A percentile compares a stretch with the other conserved stretches of the same genome.
phyloP scores from a whole-genome alignment of 805 yeast genomes.

The Pichia exigua region DNA sequence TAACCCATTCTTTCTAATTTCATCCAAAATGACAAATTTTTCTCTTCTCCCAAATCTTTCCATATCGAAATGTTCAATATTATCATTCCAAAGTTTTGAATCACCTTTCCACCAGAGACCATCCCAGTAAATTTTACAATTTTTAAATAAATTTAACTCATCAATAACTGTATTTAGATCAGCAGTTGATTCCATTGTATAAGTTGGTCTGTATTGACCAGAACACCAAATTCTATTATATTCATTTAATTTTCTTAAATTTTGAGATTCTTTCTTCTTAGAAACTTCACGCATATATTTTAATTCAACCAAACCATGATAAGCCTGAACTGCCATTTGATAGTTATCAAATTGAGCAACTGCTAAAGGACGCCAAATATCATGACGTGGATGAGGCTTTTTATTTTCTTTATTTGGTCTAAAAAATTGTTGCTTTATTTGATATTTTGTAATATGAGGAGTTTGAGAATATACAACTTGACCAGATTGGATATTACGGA shows the following conservation, averaged over 20 bases:
- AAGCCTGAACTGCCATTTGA: conserved; percentile 63
- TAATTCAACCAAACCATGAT: conserved; percentile 64
- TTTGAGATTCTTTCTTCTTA: conserved; percentile 51
- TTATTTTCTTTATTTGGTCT: conserved; percentile 88
- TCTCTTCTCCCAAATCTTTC: conserved; percentile 54
- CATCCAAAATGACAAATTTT: conserved; percentile 58
- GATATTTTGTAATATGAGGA: conserved; percentile 45
- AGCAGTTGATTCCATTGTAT: conserved; percentile 85
- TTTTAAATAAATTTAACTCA: conserved; percentile 36
- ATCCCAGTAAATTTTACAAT: conserved; percentile 68
- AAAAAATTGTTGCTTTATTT: conserved; percentile 62
- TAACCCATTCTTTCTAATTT: conserved; percentile 35
- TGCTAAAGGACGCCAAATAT: conserved; percentile 86
- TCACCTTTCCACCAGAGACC: conserved; percentile 83
- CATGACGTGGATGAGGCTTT: conserved; percentile 71
- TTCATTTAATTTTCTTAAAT: conserved; percentile 61
- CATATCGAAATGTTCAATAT: conserved; percentile 55
- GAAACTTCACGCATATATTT: conserved; percentile 64
- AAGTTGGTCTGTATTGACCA: conserved; percentile 85
- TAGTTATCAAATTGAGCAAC: conserved; percentile 60
- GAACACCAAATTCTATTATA: conserved; percentile 81
- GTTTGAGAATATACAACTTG: conserved; percentile 86
- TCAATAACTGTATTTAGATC: conserved; percentile 69
- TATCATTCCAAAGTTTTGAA: conserved; percentile 60
- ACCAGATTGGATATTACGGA: conserved; percentile 80